phyloP scores from a whole-genome alignment of 164 flowering plant species.

The Warburgia ugandensis region DNA sequence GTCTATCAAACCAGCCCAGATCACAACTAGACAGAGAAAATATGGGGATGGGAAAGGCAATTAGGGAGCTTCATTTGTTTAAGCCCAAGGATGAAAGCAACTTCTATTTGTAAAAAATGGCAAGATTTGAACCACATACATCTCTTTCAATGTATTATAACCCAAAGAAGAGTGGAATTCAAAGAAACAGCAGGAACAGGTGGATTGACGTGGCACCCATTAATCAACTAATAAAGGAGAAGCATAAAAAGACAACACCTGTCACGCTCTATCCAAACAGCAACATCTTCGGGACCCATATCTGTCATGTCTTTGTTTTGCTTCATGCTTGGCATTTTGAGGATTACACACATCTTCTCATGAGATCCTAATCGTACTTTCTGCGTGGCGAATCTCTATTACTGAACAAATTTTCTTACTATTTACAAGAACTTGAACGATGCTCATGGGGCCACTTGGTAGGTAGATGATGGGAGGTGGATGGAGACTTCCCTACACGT shows the following conservation, averaged over 20 bases:
- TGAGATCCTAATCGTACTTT: too few relatives aligned
- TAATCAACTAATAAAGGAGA: neutral
- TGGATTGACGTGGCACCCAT: neutral
- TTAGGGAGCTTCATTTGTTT: neutral
- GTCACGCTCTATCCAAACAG: too few relatives aligned
- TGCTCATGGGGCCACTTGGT: neutral
- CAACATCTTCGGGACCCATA: too few relatives aligned
- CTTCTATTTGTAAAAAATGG: neutral
- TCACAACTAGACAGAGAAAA: neutral
- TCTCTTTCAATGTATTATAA: neutral
- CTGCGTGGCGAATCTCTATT: too few relatives aligned
- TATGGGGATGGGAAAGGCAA: neutral
- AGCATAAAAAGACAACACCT: too few relatives aligned
- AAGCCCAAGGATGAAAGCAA: neutral
- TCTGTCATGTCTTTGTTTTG: too few relatives aligned
- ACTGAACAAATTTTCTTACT: neutral
- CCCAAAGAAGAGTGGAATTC: neutral
- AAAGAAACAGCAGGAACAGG: neutral
- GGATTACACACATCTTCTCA: too few relatives aligned
- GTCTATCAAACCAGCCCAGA: slow-evolving; percentile 18
- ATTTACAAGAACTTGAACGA: neutral
- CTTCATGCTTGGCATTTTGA: too few relatives aligned
- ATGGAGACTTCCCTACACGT: too few relatives aligned
- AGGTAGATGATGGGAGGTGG: too few relatives aligned
- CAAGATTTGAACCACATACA: neutral